These are phyloP conservation scores for Phytophthora tubulina DNA, from an alignment of 352 stramenopile species.

Conservation along the genomic window DNA sequence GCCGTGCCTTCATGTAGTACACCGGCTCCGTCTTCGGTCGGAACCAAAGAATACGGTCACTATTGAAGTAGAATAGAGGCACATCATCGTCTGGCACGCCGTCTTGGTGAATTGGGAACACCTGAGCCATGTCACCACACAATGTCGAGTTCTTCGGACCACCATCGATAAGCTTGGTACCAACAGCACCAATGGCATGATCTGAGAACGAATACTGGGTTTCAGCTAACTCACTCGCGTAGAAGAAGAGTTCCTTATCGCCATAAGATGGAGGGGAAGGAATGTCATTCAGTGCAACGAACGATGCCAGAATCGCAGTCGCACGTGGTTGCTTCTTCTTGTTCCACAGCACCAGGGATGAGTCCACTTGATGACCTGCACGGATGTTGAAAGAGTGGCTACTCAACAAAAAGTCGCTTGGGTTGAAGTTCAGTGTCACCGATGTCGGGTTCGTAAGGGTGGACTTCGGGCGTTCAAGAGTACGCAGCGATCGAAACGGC, in stretches of 20 bases:
- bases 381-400: slow-evolving; percentile 51
- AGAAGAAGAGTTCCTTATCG: slow-evolving; percentile 61
- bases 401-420: slow-evolving; percentile 39
- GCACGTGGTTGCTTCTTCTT: slow-evolving; percentile 47
- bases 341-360: slow-evolving; percentile 58
- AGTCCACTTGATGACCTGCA: slow-evolving; percentile 53
- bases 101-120: slow-evolving; percentile 46
- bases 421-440: slow-evolving; percentile 35
- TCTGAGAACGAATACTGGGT: slow-evolving; percentile 54
- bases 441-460: slow-evolving; percentile 20
- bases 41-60: slow-evolving; percentile 55
- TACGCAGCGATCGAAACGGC: slow-evolving; percentile 32
- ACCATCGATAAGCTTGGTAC: slow-evolving; percentile 35
- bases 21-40: slow-evolving; percentile 44
- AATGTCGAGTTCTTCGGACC: slow-evolving; percentile 44
- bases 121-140: slow-evolving; percentile 63
- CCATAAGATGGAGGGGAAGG: slow-evolving; percentile 49
- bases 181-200: slow-evolving; percentile 54
- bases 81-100: slow-evolving; percentile 35
- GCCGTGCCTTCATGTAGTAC: slow-evolving; percentile 53
- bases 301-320: slow-evolving; percentile 52
- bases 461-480: slow-evolving; percentile 31
- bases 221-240: slow-evolving; percentile 56
- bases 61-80: slow-evolving; percentile 61
- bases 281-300: slow-evolving; percentile 37